Evolutionary conservation across 78 protist genomes (phyloP).

Genomic region (Dictyostelium firmibasis): DNA sequence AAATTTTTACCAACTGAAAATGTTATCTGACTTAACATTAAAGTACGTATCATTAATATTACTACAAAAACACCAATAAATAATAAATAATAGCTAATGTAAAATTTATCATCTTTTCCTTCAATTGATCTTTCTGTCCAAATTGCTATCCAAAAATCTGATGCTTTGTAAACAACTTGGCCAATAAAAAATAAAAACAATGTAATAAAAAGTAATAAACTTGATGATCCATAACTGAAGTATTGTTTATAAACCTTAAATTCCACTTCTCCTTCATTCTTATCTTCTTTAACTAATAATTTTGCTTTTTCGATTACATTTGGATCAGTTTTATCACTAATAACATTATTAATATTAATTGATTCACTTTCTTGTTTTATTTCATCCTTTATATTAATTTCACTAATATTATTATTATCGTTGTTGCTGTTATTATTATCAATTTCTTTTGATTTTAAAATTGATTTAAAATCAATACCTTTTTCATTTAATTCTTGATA

Average conservation of each 20-base stretch:
- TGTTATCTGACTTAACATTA: not conserved
- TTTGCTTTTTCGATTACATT: slow-evolving; percentile 8
- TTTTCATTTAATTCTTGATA: slow-evolving; percentile 49
- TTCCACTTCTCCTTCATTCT: not conserved
- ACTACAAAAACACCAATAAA: not conserved
- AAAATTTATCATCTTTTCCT: not conserved
- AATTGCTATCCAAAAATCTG: slow-evolving; percentile 54
- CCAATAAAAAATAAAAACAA: not conserved
- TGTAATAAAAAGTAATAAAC: not conserved
- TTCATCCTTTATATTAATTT: no score
- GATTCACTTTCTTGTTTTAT: not conserved
- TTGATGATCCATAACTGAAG: slow-evolving; percentile 4
- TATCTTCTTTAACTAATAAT: slow-evolving; percentile 37
- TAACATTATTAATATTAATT: not conserved
- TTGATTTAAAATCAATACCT: slow-evolving; percentile 75
- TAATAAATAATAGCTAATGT: slow-evolving; percentile 2
- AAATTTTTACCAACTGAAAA: not conserved
- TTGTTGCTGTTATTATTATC: not conserved
- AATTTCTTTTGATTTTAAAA: slow-evolving; percentile 44
- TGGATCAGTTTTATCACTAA: not conserved
- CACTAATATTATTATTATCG: no score
- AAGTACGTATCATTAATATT: not conserved
- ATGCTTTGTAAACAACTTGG: not conserved
- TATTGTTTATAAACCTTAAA: not conserved
- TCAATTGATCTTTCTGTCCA: slow-evolving; percentile 8